Conservation (phyloP, 176 grass and related monocot species). For the Triticum timopheevii region DNA sequence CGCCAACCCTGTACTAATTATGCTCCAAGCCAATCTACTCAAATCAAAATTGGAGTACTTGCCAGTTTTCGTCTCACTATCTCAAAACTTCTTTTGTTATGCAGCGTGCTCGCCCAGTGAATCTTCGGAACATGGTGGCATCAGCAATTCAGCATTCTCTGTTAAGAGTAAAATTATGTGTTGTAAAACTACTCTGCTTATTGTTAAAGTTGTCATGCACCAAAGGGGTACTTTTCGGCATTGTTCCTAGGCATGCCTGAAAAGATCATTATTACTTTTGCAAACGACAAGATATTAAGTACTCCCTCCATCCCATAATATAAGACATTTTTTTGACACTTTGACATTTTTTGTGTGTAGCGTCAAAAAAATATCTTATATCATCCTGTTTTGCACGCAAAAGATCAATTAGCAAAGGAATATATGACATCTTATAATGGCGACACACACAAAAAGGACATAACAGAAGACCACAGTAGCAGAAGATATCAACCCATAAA, state of each 20-base stretch:
- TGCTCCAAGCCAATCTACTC: not conserved
- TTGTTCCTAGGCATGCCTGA: not conserved
- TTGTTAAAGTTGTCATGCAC: not conserved
- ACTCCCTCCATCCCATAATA: too few relatives aligned
- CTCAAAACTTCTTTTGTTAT: not conserved
- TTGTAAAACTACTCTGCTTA: not conserved
- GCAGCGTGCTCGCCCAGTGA: conserved; percentile 41
- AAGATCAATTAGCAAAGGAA: not conserved
- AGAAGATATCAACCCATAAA: not conserved
- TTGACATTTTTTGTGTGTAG: too few relatives aligned
- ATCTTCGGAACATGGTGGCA: not conserved
- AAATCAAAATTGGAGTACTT: too few relatives aligned
- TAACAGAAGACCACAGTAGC: not conserved
- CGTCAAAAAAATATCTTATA: too few relatives aligned
- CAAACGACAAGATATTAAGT: too few relatives aligned
- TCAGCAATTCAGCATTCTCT: not conserved
- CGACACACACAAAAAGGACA: not conserved
- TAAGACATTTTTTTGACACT: too few relatives aligned
- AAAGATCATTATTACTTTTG: not conserved
- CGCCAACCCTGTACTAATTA: not conserved
- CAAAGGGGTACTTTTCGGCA: not conserved
- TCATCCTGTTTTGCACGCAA: not conserved
- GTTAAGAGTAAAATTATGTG: not conserved
- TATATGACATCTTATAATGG: not conserved
- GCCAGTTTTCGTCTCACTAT: not conserved